phyloP scores from a whole-genome alignment of 192 early-diverging fungal species.

The Dispira simplex region DNA sequence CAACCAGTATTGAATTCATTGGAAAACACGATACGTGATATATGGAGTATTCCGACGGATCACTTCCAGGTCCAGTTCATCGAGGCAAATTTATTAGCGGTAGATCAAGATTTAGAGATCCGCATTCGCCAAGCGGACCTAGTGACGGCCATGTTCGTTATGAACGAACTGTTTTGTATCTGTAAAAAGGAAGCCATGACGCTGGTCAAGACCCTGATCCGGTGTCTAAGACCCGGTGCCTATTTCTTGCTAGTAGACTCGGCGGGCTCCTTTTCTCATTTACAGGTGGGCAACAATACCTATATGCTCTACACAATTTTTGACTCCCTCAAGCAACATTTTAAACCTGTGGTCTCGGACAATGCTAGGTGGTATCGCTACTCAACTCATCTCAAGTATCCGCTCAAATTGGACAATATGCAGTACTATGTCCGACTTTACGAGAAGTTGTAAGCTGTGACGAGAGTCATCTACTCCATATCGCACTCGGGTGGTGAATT shows the following conservation, averaged over 20 bases:
- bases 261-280: slow-evolving; percentile 83
- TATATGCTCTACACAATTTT: slow-evolving; percentile 88
- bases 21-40: slow-evolving; percentile 30
- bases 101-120: slow-evolving; percentile 23
- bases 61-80: slow-evolving; percentile 39
- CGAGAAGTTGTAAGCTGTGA: slow-evolving; percentile 30
- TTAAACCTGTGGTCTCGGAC: slow-evolving; percentile 45
- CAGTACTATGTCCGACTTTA: slow-evolving; percentile 82
- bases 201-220: slow-evolving; percentile 55
- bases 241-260: slow-evolving; percentile 74
- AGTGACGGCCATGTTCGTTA: slow-evolving; percentile 79
- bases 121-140: slow-evolving; percentile 40
- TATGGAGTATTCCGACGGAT: slow-evolving; percentile 30
- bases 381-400: slow-evolving; percentile 51
- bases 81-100: slow-evolving; percentile 39
- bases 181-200: slow-evolving; percentile 59
- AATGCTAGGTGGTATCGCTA: slow-evolving; percentile 68
- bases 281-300: slow-evolving; percentile 48
- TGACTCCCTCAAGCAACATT: slow-evolving; percentile 49
- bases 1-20: slow-evolving; percentile 30
- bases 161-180: slow-evolving; percentile 78
- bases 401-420: slow-evolving; percentile 77
- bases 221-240: slow-evolving; percentile 40
- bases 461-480: background rate
- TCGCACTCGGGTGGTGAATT: too few species aligned